Evolutionary conservation across 192 early-diverging fungal species (phyloP).

Genomic region (Backusella mclennaniae): DNA sequence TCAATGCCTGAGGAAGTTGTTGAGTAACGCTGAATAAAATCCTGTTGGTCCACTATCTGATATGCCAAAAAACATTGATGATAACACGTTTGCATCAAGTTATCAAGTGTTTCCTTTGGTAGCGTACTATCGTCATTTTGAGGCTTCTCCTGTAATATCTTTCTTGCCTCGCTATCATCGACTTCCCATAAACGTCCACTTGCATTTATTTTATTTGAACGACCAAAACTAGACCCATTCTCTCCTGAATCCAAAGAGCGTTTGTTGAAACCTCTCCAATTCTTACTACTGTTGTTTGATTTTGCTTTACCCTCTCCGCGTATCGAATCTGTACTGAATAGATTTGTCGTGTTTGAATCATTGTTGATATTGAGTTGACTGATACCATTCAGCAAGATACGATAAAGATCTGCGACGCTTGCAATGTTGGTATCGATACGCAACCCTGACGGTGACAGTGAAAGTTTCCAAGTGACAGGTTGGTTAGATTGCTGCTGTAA

Average conservation of each 20-base stretch:
- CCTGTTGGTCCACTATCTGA: slow-evolving; percentile 34
- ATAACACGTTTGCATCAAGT: slow-evolving; percentile 35
- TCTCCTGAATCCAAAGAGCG: neutral
- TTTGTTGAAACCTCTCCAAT: neutral
- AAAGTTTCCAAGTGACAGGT: slow-evolving; percentile 38
- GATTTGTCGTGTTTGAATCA: slow-evolving; percentile 33
- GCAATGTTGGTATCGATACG: slow-evolving; percentile 45
- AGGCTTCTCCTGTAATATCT: slow-evolving; percentile 33
- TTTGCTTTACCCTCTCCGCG: neutral
- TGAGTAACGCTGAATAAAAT: slow-evolving; percentile 24
- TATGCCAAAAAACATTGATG: slow-evolving; percentile 39
- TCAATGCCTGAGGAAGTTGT: slow-evolving; percentile 20
- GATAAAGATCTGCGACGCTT: slow-evolving; percentile 41
- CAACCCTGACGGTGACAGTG: slow-evolving; percentile 38
- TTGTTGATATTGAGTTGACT: slow-evolving; percentile 43
- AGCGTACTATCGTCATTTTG: slow-evolving; percentile 21
- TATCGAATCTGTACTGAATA: slow-evolving; percentile 39
- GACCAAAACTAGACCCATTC: neutral
- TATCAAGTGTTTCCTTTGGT: slow-evolving; percentile 29
- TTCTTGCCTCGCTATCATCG: slow-evolving; percentile 35
- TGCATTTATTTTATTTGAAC: neutral
- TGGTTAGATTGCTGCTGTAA: neutral
- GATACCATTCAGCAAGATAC: slow-evolving; percentile 41
- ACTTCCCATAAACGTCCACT: slow-evolving; percentile 40
- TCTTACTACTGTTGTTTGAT: neutral